A percentile compares a stretch with the other conserved stretches of the same genome.
These are phyloP conservation scores for Pyrus betulifolia DNA, from an alignment of 306 rosid species.

Conservation along the genomic window DNA sequence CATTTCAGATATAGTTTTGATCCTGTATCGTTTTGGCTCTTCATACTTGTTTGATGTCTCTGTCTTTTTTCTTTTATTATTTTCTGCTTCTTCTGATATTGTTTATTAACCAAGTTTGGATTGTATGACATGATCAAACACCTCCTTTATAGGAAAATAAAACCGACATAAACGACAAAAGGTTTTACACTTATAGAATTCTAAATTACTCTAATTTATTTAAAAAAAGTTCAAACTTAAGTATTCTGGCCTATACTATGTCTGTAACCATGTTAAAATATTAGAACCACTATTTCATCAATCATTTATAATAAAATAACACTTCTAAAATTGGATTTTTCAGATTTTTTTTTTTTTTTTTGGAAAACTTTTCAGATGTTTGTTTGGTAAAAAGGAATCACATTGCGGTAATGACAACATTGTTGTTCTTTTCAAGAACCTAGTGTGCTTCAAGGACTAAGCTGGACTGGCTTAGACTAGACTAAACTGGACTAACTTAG, in stretches of 20 bases:
- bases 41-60: too few species aligned
- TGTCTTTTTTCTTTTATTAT: too few species aligned
- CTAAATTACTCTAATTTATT: background rate
- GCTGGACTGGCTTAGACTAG: too few species aligned
- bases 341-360: too few species aligned
- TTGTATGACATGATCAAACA: background rate
- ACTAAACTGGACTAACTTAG: too few species aligned
- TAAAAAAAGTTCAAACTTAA: background rate
- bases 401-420: background rate
- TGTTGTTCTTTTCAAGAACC: background rate
- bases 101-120: background rate
- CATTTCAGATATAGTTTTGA: background rate
- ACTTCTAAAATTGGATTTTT: background rate
- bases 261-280: too few species aligned
- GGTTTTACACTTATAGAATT: background rate
- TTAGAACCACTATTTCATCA: background rate
- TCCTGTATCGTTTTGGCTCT: too few species aligned
- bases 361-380: background rate
- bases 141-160: background rate
- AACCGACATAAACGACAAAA: background rate
- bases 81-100: background rate
- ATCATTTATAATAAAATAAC: background rate
- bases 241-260: accelerated
- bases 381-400: background rate
- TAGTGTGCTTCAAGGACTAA: too few species aligned